These are phyloP conservation scores for Penicillium paxilli DNA, from an alignment of 495 filamentous ascomycete species.

Conservation along the genomic window DNA sequence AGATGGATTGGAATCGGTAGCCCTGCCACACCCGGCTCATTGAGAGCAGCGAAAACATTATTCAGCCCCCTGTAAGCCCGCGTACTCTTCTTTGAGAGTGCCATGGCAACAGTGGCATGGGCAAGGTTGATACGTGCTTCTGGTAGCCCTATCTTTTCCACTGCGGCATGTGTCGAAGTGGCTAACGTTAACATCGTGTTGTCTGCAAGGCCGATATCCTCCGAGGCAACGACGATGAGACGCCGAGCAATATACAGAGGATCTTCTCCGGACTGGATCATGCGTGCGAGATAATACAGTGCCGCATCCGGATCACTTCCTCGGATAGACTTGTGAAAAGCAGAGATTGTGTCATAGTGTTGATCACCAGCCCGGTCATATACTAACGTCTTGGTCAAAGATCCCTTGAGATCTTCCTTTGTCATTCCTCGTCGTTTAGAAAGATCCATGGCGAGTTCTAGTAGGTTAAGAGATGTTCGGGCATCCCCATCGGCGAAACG, in stretches of 20 bases:
- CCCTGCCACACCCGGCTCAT: slow-evolving; percentile 76
- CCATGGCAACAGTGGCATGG: slow-evolving; percentile 81
- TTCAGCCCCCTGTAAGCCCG: slow-evolving; percentile 80
- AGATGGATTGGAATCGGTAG: slow-evolving; percentile 84
- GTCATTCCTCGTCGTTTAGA: slow-evolving; percentile 53
- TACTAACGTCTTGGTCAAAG: slow-evolving; percentile 85
- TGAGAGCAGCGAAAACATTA: slow-evolving; percentile 70
- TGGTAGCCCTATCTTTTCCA: slow-evolving; percentile 89
- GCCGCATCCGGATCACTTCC: slow-evolving; percentile 84
- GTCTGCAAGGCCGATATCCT: slow-evolving; percentile 91
- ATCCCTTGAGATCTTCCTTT: slow-evolving; percentile 69
- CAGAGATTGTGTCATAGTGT: slow-evolving; percentile 93
- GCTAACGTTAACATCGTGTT: slow-evolving; percentile 82
- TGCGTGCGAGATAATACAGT: slow-evolving; percentile 90
- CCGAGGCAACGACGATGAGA: slow-evolving; percentile 87
- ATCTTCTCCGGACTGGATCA: slow-evolving; percentile 96
- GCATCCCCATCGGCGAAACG: slow-evolving; percentile 90
- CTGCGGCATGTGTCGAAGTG: slow-evolving; percentile 78
- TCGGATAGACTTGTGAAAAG: slow-evolving; percentile 93
- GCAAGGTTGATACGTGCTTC: slow-evolving; percentile 92
- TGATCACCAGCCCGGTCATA: slow-evolving; percentile 95
- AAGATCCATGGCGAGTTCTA: slow-evolving; percentile 78
- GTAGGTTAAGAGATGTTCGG: slow-evolving; percentile 85
- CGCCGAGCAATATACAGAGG: slow-evolving; percentile 88
- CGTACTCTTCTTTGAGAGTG: slow-evolving; percentile 81